phyloP scores from a whole-genome alignment of 495 filamentous ascomycete species.

The Xylaria palmicola region DNA sequence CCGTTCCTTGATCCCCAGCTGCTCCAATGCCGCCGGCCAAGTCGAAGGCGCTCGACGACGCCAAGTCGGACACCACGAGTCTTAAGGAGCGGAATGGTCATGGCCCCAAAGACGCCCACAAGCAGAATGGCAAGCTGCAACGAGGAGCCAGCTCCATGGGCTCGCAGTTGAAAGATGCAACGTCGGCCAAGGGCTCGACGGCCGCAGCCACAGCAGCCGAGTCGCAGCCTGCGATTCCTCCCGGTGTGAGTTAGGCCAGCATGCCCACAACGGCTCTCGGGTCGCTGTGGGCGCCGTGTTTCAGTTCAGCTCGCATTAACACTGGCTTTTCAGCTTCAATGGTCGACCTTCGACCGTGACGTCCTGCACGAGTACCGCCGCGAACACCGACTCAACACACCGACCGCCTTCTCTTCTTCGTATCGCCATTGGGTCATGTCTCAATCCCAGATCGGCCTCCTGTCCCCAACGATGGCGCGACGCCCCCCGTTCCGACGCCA shows the following conservation, averaged over 20 bases:
- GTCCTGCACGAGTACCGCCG: slow-evolving; percentile 80
- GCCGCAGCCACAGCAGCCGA: slow-evolving; percentile 21
- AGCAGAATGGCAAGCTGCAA: slow-evolving; percentile 46
- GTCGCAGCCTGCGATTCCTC: slow-evolving; percentile 18
- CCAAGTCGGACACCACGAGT: slow-evolving; percentile 44
- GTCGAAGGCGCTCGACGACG: slow-evolving; percentile 42
- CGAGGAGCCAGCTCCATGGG: slow-evolving; percentile 47
- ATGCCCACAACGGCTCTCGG: neutral
- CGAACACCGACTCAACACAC: slow-evolving; percentile 69
- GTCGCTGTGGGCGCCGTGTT: neutral
- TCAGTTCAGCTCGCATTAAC: slow-evolving; percentile 22
- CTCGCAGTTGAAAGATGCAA: slow-evolving; percentile 42
- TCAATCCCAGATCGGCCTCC: slow-evolving; percentile 65
- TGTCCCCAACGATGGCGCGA: slow-evolving; percentile 71
- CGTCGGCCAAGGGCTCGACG: slow-evolving; percentile 31
- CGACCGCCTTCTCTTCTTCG: slow-evolving; percentile 66
- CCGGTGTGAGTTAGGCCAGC: slow-evolving; percentile 23
- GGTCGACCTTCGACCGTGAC: slow-evolving; percentile 68
- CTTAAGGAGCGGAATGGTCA: slow-evolving; percentile 46
- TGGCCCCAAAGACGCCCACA: slow-evolving; percentile 28
- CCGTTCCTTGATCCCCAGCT: slow-evolving; percentile 24
- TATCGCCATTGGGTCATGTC: slow-evolving; percentile 72
- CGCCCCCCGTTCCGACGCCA: slow-evolving; percentile 62
- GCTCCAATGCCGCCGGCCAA: slow-evolving; percentile 31
- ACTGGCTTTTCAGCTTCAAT: slow-evolving; percentile 59